These are phyloP conservation scores for Plasmodium blacklocki DNA, from an alignment of 169 alveolate species.

Conservation along the genomic window DNA sequence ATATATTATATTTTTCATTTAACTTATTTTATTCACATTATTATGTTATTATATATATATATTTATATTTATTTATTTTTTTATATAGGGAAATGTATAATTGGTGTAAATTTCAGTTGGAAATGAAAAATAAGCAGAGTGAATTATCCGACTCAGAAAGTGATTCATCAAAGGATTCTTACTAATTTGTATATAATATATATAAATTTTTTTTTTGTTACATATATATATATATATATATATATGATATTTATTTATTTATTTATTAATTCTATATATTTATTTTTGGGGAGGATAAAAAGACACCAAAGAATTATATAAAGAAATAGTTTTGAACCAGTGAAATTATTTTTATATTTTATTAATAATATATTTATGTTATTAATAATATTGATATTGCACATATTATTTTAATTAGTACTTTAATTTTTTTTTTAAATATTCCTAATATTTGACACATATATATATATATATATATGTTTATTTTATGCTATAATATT, in stretches of 20 bases:
- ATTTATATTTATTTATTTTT: slow-evolving; percentile 3
- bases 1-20: background rate
- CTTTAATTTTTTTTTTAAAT: background rate
- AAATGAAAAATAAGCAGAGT: slow-evolving; percentile 40
- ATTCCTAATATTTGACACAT: background rate
- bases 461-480: too few species aligned
- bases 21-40: background rate
- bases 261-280: background rate
- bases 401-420: background rate
- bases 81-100: slow-evolving; percentile 66
- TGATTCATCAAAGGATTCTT: slow-evolving; percentile 68
- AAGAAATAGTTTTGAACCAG: background rate
- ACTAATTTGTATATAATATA: slow-evolving; percentile 7
- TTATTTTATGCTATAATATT: background rate
- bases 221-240: background rate
- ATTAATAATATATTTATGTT: slow-evolving; percentile 1
- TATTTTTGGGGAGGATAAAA: background rate
- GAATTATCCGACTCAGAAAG: slow-evolving; percentile 54
- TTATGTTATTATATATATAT: background rate
- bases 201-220: background rate
- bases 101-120: slow-evolving; percentile 65
- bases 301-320: background rate
- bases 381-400: background rate
- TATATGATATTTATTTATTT: background rate
- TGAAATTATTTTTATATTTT: background rate